Evolutionary conservation across 768 basidiomycete genomes (phyloP).

Genomic region (Leccinum truebloodii): DNA sequence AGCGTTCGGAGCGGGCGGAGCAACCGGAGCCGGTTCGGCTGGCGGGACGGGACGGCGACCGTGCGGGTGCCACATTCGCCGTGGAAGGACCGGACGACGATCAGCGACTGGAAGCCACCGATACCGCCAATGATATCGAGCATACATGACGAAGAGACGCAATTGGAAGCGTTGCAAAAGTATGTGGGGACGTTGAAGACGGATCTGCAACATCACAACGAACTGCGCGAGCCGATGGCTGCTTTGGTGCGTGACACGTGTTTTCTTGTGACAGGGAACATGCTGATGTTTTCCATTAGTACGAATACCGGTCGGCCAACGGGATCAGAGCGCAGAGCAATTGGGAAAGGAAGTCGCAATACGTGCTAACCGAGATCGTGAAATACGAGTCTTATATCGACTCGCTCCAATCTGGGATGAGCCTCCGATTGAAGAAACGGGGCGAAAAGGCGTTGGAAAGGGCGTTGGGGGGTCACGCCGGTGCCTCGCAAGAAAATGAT

Average conservation of each 20-base stretch:
- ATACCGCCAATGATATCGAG: constrained; percentile 82
- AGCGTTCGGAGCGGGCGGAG: constrained; percentile 80
- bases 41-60: constrained; percentile 67
- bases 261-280: not conserved
- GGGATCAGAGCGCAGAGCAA: constrained; percentile 78
- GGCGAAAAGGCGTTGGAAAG: constrained; percentile 82
- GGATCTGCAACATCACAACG: constrained; percentile 83
- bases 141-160: constrained; percentile 87
- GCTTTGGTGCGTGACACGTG: constrained; percentile 52
- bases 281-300: constrained; percentile 39
- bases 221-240: constrained; percentile 79
- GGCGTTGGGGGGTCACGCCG: constrained; percentile 41
- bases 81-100: constrained; percentile 69
- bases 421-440: constrained; percentile 80
- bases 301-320: constrained; percentile 73
- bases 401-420: constrained; percentile 81
- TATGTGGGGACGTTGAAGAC: constrained; percentile 74
- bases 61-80: constrained; percentile 69
- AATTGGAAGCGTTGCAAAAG: constrained; percentile 84
- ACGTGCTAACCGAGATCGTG: constrained; percentile 87
- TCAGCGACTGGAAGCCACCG: constrained; percentile 96
- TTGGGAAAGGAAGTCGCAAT: constrained; percentile 92
- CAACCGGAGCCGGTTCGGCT: constrained; percentile 69
- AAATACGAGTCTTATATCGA: constrained; percentile 97
- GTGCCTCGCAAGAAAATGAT: constrained; percentile 33